phyloP scores from a whole-genome alignment of 331 rosid species.

The Quercus lobata region DNA sequence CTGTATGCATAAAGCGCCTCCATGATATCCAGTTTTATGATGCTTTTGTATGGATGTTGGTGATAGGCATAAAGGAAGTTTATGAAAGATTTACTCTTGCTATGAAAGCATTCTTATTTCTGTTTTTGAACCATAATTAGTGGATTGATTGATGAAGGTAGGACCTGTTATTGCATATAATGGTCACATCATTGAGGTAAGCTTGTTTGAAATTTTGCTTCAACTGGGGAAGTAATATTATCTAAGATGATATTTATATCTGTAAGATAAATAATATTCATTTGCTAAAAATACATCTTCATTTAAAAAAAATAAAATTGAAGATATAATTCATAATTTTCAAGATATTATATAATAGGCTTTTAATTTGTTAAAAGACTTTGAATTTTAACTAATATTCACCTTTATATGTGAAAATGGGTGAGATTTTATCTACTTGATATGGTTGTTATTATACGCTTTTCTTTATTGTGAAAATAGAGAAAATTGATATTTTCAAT shows the following conservation, averaged over 20 bases:
- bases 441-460: too few species aligned
- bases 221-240: not conserved
- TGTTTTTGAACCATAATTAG: not conserved
- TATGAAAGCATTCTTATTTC: not conserved
- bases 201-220: not conserved
- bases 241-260: not conserved
- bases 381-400: too few species aligned
- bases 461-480: too few species aligned
- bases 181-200: not conserved
- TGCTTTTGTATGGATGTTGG: constrained; percentile 15
- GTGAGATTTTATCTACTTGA: too few species aligned
- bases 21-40: not conserved
- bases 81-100: not conserved
- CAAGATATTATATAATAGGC: too few species aligned
- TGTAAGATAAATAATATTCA: not conserved
- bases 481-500: too few species aligned
- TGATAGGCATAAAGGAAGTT: constrained; percentile 1
- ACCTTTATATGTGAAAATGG: too few species aligned
- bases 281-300: too few species aligned
- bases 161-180: not conserved
- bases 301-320: too few species aligned
- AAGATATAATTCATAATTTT: too few species aligned
- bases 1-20: constrained; percentile 17
- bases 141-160: not conserved
- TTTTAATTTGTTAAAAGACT: too few species aligned